These are phyloP conservation scores for Heterococcus sp. DNA, from an alignment of 108 stramenopile species.

Conservation along the genomic window DNA sequence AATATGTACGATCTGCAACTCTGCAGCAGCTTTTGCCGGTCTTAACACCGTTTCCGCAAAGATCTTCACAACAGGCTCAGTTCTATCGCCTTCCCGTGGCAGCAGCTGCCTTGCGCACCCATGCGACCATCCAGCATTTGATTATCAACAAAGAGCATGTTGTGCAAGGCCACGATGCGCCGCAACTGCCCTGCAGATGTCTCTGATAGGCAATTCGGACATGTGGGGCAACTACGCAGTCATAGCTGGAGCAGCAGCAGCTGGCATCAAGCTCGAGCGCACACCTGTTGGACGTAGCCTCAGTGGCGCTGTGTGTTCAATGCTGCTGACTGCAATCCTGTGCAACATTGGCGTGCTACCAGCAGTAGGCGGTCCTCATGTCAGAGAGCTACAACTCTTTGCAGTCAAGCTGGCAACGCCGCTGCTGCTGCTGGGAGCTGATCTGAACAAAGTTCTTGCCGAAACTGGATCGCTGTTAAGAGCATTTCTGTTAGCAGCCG, in stretches of 20 bases:
- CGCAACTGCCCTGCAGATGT: too few species aligned
- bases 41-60: too few species aligned
- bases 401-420: constrained; percentile 34
- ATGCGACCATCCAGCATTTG: too few species aligned
- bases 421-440: constrained; percentile 10
- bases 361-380: neutral
- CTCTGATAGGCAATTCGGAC: neutral
- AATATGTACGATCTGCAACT: too few species aligned
- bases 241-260: constrained; percentile 1
- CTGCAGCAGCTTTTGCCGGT: too few species aligned
- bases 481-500: neutral
- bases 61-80: too few species aligned
- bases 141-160: too few species aligned
- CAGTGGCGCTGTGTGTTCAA: constrained; percentile 15
- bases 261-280: constrained; percentile 8
- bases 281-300: constrained; percentile 1
- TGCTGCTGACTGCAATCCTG: constrained; percentile 9
- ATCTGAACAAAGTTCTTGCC: constrained; percentile 3
- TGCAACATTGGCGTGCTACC: constrained; percentile 12
- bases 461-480: constrained; percentile 4
- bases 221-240: constrained; percentile 8
- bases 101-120: too few species aligned
- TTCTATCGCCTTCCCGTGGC: too few species aligned
- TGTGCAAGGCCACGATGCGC: too few species aligned
- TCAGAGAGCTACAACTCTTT: constrained; percentile 1